phyloP scores from a whole-genome alignment of 2,329 filamentous ascomycete genomes.

The Fusarium graminum region DNA sequence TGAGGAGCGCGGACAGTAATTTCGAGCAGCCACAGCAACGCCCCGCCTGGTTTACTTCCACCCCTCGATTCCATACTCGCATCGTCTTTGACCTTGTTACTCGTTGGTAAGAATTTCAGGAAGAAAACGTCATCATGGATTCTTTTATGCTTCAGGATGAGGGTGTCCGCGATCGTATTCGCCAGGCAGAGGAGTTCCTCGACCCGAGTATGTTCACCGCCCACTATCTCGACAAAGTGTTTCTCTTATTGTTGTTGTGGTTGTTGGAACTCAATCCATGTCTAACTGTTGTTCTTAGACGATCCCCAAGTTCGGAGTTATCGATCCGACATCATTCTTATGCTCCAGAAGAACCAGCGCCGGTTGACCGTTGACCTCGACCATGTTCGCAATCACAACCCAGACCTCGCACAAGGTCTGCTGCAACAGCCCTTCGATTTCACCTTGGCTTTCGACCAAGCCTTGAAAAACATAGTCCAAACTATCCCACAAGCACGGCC shows the following conservation, averaged over 20 bases:
- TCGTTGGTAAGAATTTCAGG: slow-evolving; percentile 26
- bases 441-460: slow-evolving; percentile 87
- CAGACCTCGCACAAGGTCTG: slow-evolving; percentile 82
- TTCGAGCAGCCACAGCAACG: slow-evolving; percentile 36
- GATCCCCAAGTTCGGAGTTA: slow-evolving; percentile 77
- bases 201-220: slow-evolving; percentile 79
- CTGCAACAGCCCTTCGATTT: slow-evolving; percentile 91
- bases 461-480: slow-evolving; percentile 88
- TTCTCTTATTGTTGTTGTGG: not conserved
- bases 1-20: slow-evolving; percentile 34
- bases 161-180: slow-evolving; percentile 84
- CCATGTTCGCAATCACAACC: slow-evolving; percentile 88
- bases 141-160: slow-evolving; percentile 84
- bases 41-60: slow-evolving; percentile 35
- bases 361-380: slow-evolving; percentile 83
- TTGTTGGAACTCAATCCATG: not conserved
- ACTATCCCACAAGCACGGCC: slow-evolving; percentile 81
- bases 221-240: not conserved
- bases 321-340: slow-evolving; percentile 86
- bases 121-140: slow-evolving; percentile 69
- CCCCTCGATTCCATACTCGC: slow-evolving; percentile 36
- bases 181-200: slow-evolving; percentile 90
- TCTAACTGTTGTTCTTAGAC: slow-evolving; percentile 49
- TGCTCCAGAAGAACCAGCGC: slow-evolving; percentile 76
- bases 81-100: slow-evolving; percentile 19